These are phyloP conservation scores for Symbiodinium pilosum DNA, from an alignment of 73 alveolate species.

Conservation along the genomic window DNA sequence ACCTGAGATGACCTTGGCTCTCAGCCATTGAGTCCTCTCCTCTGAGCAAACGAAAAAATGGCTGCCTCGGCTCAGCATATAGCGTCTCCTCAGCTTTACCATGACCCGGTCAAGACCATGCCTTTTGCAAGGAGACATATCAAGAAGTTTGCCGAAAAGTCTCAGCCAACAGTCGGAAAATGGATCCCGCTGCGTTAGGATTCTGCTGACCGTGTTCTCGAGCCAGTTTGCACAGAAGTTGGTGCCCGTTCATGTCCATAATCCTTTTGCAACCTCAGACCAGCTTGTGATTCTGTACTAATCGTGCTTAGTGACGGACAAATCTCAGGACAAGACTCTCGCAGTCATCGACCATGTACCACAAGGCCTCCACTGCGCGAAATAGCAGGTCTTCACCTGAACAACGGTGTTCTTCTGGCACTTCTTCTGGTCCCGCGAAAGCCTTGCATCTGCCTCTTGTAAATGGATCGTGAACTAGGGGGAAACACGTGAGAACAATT, in stretches of 20 bases:
- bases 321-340: background rate
- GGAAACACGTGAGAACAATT: too few relatives aligned
- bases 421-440: too few relatives aligned
- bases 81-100: background rate
- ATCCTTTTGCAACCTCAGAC: background rate
- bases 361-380: background rate
- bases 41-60: background rate
- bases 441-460: too few relatives aligned
- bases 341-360: conserved; percentile 19
- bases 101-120: background rate
- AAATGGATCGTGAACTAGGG: too few relatives aligned
- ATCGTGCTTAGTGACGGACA: too few relatives aligned
- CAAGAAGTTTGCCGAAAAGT: background rate
- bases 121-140: background rate
- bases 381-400: background rate
- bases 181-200: background rate
- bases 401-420: background rate
- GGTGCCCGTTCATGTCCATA: conserved; percentile 8
- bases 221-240: background rate
- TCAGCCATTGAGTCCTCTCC: too few relatives aligned
- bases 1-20: background rate
- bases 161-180: conserved; percentile 9
- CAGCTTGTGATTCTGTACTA: too few relatives aligned
- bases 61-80: background rate
- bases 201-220: background rate